Base-by-base conservation (phyloP, 208 protist species). In the Balamuthia mandrillaris region DNA sequence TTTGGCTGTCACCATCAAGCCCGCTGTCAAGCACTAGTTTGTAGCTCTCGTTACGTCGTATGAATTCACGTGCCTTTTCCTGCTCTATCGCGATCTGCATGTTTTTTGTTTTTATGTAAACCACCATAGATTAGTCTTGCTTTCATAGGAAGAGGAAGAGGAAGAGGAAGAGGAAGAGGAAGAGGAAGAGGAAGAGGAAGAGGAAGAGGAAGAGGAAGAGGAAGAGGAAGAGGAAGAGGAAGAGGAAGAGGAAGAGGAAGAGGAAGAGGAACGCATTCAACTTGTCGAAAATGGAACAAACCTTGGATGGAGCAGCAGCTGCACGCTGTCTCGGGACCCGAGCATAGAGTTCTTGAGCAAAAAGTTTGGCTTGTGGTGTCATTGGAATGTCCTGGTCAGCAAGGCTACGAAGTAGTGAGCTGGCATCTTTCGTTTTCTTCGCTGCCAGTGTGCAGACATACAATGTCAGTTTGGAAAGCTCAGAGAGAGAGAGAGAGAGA, bases 1-100 rank as follows among this genome's bases (percentile, higher is more conserved):
- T n/a, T n/a, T n/a, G n/a, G n/a, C n/a, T n/a, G n/a, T n/a, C n/a
- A n/a, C n/a, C n/a, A n/a, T n/a, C n/a, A n/a, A n/a, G n/a, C n/a
- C n/a, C n/a, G n/a, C n/a, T n/a, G 24, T 77, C 66, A 29, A 77
- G 66, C 60, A 65, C 52, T 3, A 63, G 77, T 65, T 86, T 63
- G 49, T 51, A 49, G 52, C 39, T 16, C 14, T 82, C 21, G 29
- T 81, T 60, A 7, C 18, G 37, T 37, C 18, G 51, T 49, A 70
- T 66, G 12, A 37, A 52, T 49, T 56, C 66, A 2, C 24, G 58
- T 18, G 39, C 42, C 3, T 35, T 29, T 1, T 24, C 42, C 35
- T 60, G 37, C 51, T 41, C 21, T 44, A 1, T 37, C 51, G 31
- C 12, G 31, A 31, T 33, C 35, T 9, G 31, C n/a, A 27, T 56